Base-by-base conservation (phyloP, 148 eudicot species). In the Vaccinium myrtillus region DNA sequence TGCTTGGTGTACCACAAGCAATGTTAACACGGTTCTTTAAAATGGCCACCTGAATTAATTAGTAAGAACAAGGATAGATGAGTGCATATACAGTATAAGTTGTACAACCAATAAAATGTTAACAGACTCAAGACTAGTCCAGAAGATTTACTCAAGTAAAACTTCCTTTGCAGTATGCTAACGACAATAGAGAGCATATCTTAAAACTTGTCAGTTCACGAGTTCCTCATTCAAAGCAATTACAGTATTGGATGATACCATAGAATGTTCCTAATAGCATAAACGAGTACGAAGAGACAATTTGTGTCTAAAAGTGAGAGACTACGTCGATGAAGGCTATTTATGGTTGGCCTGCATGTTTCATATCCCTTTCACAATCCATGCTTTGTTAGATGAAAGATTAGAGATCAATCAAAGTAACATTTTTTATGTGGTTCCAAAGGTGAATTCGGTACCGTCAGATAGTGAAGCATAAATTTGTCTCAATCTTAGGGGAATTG, bases 1-100 rank as follows among this genome's bases (percentile, higher is more conserved):
- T 94, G 94, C 89, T 96, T 74, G 99, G 99, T 6, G 99, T 94
- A 63, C 99, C 99, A 90, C 95, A 86, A 39, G 94, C 98, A 89
- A 96, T 87, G 88, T 96, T 96, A 1, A 94, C 94, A 56, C 94
- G 98, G 73, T 90, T 93, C 92, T 90, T 94, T 82, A 96, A 84
- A 83, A 86, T 51, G 15, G 91, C 82, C 80, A 93, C 95, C 99
- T 95, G 89, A 75, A 87, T 75, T 63, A 61, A 59, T 78, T 58
- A 80, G 11, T 30, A 21, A 21, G 81, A 32, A 46, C 27, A 32
- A n/a, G 21, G 46, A 79, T 75, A 21, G 73, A 77, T 23, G 50
- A 36, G 16, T 58, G 30, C 81, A 49, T 32, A 27, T 13, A 21
- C 21, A 10, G 18, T 19, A 6, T 2, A 79, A 36, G 8, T 70